phyloP scores from a whole-genome alignment of 345 rosid genomes.

The Ceriops zippeliana region DNA sequence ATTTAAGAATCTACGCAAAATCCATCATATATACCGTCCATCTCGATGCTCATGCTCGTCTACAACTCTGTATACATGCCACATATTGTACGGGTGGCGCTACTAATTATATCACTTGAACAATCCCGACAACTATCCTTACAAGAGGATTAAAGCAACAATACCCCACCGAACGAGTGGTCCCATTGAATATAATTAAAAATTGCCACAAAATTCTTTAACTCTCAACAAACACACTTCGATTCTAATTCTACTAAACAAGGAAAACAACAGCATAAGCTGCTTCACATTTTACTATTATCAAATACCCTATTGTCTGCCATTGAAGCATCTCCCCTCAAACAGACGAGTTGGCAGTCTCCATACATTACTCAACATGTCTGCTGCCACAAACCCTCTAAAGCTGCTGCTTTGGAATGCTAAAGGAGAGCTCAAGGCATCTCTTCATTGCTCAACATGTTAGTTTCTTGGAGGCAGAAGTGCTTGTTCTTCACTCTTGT shows the following conservation, averaged over 20 bases:
- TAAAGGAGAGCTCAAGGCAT: slow-evolving; percentile 28
- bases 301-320: slow-evolving; percentile 65
- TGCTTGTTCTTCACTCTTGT: slow-evolving; percentile 40
- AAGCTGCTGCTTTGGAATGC: slow-evolving; percentile 26
- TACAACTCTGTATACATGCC: too few species aligned
- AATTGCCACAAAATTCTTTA: slow-evolving; percentile 21
- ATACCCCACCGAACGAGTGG: slow-evolving; percentile 21
- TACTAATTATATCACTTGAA: slow-evolving; percentile 16
- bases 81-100: not conserved
- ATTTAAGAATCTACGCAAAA: too few species aligned
- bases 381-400: slow-evolving; percentile 43
- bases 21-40: not conserved
- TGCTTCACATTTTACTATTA: slow-evolving; percentile 32
- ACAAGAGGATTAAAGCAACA: slow-evolving; percentile 10
- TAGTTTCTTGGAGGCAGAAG: slow-evolving; percentile 39
- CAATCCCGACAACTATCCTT: slow-evolving; percentile 24
- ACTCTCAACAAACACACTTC: not conserved
- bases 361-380: slow-evolving; percentile 60
- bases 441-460: slow-evolving; percentile 28
- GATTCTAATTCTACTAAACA: slow-evolving; percentile 18
- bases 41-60: not conserved
- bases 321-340: slow-evolving; percentile 60
- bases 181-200: slow-evolving; percentile 15
- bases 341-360: slow-evolving; percentile 65
- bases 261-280: slow-evolving; percentile 29